A percentile compares a stretch with the other conserved stretches of the same genome.
Conservation (phyloP, 805 yeast genomes). For the Wickerhamomyces mucosus region DNA sequence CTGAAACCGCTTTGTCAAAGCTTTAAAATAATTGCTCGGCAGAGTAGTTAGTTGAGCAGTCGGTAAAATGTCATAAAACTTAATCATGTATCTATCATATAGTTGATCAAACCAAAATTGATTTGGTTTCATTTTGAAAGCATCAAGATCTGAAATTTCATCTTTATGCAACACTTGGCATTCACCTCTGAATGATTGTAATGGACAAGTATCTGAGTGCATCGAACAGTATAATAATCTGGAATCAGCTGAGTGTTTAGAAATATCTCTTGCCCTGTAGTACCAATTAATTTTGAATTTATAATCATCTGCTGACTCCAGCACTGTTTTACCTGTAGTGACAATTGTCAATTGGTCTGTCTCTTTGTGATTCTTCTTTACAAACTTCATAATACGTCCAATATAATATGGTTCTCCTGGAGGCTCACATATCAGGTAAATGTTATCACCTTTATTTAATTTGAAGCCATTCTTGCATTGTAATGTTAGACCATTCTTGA, state of each 20-base stretch:
- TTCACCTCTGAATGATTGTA: conserved; percentile 64
- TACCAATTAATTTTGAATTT: conserved; percentile 79
- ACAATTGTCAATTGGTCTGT: conserved; percentile 12
- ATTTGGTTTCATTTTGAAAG: conserved; percentile 49
- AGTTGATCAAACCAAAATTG: conserved; percentile 78
- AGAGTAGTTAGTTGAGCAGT: conserved; percentile 48
- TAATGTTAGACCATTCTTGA: conserved; percentile 18
- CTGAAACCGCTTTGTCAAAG: conserved; percentile 57
- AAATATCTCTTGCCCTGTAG: conserved; percentile 80
- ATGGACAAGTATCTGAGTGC: conserved; percentile 79
- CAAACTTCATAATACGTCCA: conserved; percentile 75
- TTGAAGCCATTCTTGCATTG: conserved; percentile 12
- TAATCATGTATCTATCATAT: conserved; percentile 78
- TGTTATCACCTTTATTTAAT: conserved; percentile 39
- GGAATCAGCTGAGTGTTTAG: conserved; percentile 57
- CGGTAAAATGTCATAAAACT: conserved; percentile 69
- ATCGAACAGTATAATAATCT: conserved; percentile 74
- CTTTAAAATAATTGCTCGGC: conserved; percentile 50
- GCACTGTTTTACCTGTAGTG: conserved; percentile 9
- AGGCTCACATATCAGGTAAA: conserved; percentile 83
- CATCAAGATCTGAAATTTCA: conserved; percentile 45
- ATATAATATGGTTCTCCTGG: conserved; percentile 92
- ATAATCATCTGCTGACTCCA: conserved; percentile 42
- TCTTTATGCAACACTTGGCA: conserved; percentile 61
- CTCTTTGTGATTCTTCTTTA: conserved; percentile 24